These are phyloP conservation scores for Fragilariopsis cylindrus DNA, from an alignment of 108 stramenopile species.

Conservation along the genomic window DNA sequence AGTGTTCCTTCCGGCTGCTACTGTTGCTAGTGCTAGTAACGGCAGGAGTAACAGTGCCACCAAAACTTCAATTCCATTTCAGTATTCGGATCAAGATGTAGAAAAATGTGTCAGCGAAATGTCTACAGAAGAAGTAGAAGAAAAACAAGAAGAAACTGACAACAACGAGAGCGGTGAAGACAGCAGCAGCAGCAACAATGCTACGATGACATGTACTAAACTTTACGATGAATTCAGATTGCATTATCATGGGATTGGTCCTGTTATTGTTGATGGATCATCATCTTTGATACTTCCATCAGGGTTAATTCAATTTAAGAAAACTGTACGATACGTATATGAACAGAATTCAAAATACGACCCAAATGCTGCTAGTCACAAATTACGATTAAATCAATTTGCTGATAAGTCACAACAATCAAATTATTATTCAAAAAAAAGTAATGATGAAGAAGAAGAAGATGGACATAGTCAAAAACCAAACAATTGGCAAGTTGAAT, in stretches of 20 bases:
- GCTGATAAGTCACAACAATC: background rate
- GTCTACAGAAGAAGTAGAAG: too few relatives aligned
- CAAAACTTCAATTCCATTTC: conserved; percentile 17
- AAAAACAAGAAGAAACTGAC: too few relatives aligned
- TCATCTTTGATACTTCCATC: background rate
- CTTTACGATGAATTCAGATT: too few relatives aligned
- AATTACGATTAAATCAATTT: conserved; percentile 11
- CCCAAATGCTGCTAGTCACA: background rate
- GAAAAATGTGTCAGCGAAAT: background rate
- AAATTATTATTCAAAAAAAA: background rate
- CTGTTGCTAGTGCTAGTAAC: too few relatives aligned
- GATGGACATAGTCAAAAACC: too few relatives aligned
- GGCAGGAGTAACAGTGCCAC: too few relatives aligned
- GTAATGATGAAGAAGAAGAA: background rate
- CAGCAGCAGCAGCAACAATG: background rate
- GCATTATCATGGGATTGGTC: too few relatives aligned
- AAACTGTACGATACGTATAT: background rate
- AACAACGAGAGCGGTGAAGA: too few relatives aligned
- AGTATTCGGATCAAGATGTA: conserved; percentile 8
- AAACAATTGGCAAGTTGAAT: background rate
- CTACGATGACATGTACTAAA: background rate
- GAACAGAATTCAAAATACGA: background rate
- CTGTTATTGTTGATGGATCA: background rate
- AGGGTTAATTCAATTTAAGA: background rate
- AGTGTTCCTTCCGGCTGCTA: too few relatives aligned